Base-by-base conservation (phyloP, 768 basidiomycete species). In the Lanmaoa rubissima region DNA sequence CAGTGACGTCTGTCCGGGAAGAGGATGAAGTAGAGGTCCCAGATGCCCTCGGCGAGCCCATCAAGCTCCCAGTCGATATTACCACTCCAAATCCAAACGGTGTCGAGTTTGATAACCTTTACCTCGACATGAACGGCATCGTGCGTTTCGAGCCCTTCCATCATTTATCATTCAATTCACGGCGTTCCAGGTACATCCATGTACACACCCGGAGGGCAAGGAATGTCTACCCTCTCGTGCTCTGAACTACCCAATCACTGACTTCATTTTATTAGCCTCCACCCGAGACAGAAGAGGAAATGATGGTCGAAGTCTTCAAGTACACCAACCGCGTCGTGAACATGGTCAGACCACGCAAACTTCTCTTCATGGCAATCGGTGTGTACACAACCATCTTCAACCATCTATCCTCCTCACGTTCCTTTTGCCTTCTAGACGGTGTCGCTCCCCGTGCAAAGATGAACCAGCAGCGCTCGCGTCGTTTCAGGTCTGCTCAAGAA, bases 71-170 rank as follows among this genome's bases (percentile, higher is more conserved):
- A 11, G 74, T 96, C 44, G 89, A 94, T 71, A 92, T 90, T 60
- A 75, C 83, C 32, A 69, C 76, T 38, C 80, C 90, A 34, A 99
- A 99, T 72, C 97, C 97, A n/a, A 99, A 99, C 70, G 93, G 89
- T 26, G 78, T 80, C 55, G 97, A 99, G 76, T 93, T 95, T 63
- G 97, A 99, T 76, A 94, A 92, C 71, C 78, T 99, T 45, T 99
- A 99, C 72, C 80, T 99, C 42, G 96, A 99, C 70, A 98, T 99
- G 97, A 99, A 99, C 72, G 97, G 93, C 62, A 98, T 98, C 71
- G 97, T 93, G 62, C 61, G 88, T 61, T 21, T 14, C 21, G 11
- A 28, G 5, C 28, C 14, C 10, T 35, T 43, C 21, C 16, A 12
- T 41, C 38, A 8, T 48, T n/a, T 9, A 38, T 47, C 12, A 51